Evolutionary conservation across 805 yeast species (phyloP).

Genomic region (Candida caryicola): DNA sequence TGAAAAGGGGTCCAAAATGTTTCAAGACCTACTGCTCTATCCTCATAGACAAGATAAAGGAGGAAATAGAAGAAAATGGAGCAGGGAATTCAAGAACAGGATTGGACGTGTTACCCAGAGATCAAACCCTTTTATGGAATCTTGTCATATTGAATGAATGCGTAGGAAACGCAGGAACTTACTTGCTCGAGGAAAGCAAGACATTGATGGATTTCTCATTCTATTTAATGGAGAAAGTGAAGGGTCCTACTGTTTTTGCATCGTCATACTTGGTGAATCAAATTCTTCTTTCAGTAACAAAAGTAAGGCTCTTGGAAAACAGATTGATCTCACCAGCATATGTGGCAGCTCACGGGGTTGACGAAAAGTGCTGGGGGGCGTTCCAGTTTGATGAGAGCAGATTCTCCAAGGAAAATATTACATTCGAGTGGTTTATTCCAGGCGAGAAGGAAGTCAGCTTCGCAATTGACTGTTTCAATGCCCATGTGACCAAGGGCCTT

Average conservation of each 20-base stretch:
- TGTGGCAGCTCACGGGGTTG: slow-evolving; percentile 32
- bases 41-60: slow-evolving; percentile 52
- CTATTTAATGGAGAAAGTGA: slow-evolving; percentile 46
- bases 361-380: slow-evolving; percentile 71
- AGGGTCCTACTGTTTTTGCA: slow-evolving; percentile 62
- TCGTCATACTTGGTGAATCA: slow-evolving; percentile 66
- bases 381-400: slow-evolving; percentile 56
- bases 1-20: slow-evolving; percentile 56
- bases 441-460: slow-evolving; percentile 49
- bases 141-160: slow-evolving; percentile 67
- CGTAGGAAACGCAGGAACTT: slow-evolving; percentile 61
- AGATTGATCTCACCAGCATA: slow-evolving; percentile 51
- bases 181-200: slow-evolving; percentile 41
- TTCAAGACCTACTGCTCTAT: slow-evolving; percentile 44
- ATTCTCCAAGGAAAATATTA: slow-evolving; percentile 46
- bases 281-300: slow-evolving; percentile 59
- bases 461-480: slow-evolving; percentile 59
- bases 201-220: slow-evolving; percentile 48
- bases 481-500: slow-evolving; percentile 44
- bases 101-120: slow-evolving; percentile 69
- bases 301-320: slow-evolving; percentile 55
- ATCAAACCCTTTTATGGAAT: slow-evolving; percentile 71
- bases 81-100: slow-evolving; percentile 77
- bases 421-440: slow-evolving; percentile 78
- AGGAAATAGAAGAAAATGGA: slow-evolving; percentile 69